A percentile compares a stretch with the other conserved stretches of the same genome.
Evolutionary conservation across 345 rosid genomes (phyloP).

Genomic region (Euclidium syriacum): DNA sequence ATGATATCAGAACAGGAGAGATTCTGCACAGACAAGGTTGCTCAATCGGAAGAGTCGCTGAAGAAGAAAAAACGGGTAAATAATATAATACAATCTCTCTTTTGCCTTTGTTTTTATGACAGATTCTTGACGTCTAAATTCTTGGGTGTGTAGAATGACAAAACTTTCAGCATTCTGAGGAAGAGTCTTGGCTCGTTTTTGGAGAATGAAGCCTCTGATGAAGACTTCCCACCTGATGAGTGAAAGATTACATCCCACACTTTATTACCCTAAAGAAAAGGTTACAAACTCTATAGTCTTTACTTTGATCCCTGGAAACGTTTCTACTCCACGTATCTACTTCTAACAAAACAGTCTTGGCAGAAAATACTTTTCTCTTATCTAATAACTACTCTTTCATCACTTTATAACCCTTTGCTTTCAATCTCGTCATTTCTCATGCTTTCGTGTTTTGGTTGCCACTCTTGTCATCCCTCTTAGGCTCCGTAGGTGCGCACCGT

Average conservation of each 20-base stretch:
- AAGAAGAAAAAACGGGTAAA: conserved; percentile 54
- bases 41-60: conserved; percentile 47
- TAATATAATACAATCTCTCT: background rate
- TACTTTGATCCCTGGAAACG: background rate
- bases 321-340: too few relatives aligned
- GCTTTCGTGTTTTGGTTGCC: too few relatives aligned
- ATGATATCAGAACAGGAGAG: conserved; percentile 52
- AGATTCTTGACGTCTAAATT: background rate
- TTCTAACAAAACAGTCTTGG: too few relatives aligned
- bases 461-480: too few relatives aligned
- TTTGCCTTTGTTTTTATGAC: background rate
- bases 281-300: background rate
- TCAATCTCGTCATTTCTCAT: too few relatives aligned
- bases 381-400: too few relatives aligned
- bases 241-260: conserved; percentile 10
- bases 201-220: conserved; percentile 45
- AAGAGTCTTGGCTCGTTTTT: conserved; percentile 55
- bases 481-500: too few relatives aligned
- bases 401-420: too few relatives aligned
- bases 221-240: conserved; percentile 50
- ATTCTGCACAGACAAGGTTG: conserved; percentile 43
- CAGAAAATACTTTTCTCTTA: too few relatives aligned
- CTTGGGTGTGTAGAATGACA: conserved; percentile 40
- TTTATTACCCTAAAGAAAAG: background rate
- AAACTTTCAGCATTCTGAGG: conserved; percentile 54